A percentile compares a stretch with the other conserved stretches of the same genome.
Evolutionary conservation across 1,139 yeast genomes (phyloP).

Genomic region (Hyphopichia khmerensis): DNA sequence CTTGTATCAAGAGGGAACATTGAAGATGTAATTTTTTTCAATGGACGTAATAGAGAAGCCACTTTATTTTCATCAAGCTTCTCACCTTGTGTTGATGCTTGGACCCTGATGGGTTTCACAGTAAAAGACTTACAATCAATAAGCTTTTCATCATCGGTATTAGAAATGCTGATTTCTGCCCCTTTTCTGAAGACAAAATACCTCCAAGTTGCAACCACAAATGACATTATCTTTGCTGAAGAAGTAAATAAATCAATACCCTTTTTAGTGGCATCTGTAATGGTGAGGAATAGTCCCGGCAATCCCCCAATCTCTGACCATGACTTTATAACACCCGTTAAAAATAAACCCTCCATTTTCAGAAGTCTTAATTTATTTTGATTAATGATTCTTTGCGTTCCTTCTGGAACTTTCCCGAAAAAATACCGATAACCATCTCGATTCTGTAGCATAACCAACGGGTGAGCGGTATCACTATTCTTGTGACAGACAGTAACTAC

Average conservation of each 20-base stretch:
- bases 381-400: slow-evolving; percentile 71
- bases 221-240: slow-evolving; percentile 42
- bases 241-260: slow-evolving; percentile 39
- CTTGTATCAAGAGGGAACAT: slow-evolving; percentile 53
- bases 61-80: not conserved
- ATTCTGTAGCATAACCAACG: slow-evolving; percentile 53
- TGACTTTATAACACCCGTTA: slow-evolving; percentile 64
- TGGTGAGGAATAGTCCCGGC: slow-evolving; percentile 83
- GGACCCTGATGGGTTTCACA: slow-evolving; percentile 51
- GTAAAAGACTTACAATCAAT: slow-evolving; percentile 53
- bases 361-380: slow-evolving; percentile 54
- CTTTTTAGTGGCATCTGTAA: slow-evolving; percentile 76
- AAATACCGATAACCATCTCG: slow-evolving; percentile 60
- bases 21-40: slow-evolving; percentile 34
- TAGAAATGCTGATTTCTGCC: slow-evolving; percentile 50
- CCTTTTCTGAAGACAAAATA: slow-evolving; percentile 86
- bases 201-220: slow-evolving; percentile 77
- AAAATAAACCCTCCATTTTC: slow-evolving; percentile 62
- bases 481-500: slow-evolving; percentile 52
- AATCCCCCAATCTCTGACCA: slow-evolving; percentile 86
- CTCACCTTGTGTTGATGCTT: slow-evolving; percentile 5
- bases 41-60: slow-evolving; percentile 9
- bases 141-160: slow-evolving; percentile 31
- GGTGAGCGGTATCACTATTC: slow-evolving; percentile 59
- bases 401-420: slow-evolving; percentile 83